phyloP scores from a whole-genome alignment of 805 yeast species.

The Myxozyma vanderwaltii region DNA sequence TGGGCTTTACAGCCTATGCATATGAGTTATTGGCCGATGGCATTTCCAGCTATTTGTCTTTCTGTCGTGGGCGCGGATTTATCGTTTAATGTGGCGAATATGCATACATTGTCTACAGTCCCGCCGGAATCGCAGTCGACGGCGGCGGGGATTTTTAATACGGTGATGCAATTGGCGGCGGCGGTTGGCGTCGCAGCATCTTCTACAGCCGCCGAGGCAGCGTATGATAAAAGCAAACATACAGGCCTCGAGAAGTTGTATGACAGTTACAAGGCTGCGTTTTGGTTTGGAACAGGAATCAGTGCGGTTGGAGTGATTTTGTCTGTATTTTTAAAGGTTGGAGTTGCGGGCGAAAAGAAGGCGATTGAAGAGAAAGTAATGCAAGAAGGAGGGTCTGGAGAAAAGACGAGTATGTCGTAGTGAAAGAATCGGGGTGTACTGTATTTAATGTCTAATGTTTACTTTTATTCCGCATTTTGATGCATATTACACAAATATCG shows the following conservation, averaged over 20 bases:
- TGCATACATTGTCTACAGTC: slow-evolving; percentile 49
- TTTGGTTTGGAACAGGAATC: slow-evolving; percentile 15
- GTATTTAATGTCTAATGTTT: no score
- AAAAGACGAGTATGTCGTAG: no score
- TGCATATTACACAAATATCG: no score
- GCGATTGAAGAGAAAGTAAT: neutral
- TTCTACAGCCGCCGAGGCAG: slow-evolving; percentile 46
- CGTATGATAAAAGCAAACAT: slow-evolving; percentile 29
- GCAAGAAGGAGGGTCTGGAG: neutral
- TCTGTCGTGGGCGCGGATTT: slow-evolving; percentile 54
- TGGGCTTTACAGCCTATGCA: slow-evolving; percentile 48
- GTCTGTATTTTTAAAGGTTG: slow-evolving; percentile 43
- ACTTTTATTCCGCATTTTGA: no score
- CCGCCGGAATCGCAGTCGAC: slow-evolving; percentile 47
- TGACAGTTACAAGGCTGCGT: slow-evolving; percentile 31
- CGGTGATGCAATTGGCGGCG: slow-evolving; percentile 47
- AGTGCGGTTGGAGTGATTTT: slow-evolving; percentile 35
- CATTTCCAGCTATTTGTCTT: slow-evolving; percentile 50
- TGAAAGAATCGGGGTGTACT: no score
- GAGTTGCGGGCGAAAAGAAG: slow-evolving; percentile 35
- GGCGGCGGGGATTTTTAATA: slow-evolving; percentile 54
- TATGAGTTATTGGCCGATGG: slow-evolving; percentile 49
- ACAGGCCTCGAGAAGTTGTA: neutral
- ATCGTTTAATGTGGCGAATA: slow-evolving; percentile 50
- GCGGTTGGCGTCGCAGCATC: slow-evolving; percentile 48